Base-by-base conservation (phyloP, 495 filamentous ascomycete species). In the Penicillium diatomitis region DNA sequence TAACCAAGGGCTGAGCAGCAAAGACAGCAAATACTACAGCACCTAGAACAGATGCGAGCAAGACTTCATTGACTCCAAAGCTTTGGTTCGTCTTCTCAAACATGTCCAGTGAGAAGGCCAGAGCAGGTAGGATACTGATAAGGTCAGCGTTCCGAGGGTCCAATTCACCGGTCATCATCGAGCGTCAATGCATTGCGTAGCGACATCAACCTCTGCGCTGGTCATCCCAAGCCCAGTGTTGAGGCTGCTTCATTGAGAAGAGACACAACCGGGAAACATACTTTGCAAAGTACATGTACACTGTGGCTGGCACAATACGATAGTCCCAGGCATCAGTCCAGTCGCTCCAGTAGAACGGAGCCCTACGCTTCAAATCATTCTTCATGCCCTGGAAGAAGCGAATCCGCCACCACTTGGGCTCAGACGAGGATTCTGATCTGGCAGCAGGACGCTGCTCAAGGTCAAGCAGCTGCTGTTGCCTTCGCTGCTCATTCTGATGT, bases 281-380 rank as follows among this genome's bases (percentile, higher is more conserved):
- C 86, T 90, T 90, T 29, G 86, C 87, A 73, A 90, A 91, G 67
- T 88, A 91, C 86, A 90, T 92, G 65, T 90, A 90, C 41, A 92
- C 73, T 33, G 87, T 89, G 29, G 83, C 84, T 33, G 87, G 85
- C 30, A 92, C 72, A 35, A 89, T 83, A 33, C 87, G 78, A 68
- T 92, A 92, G 62, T 89, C 81, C 86, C 85, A 89, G 3, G 87
- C 87, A 69, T 91, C 87, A 31, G 67, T 73, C 84, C 83, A 90
- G 66, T 92, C 87, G 62, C 80, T 86, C 69, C 67, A 72, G 56
- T 89, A 92, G 61, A 74, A 90, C 7, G 87, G 87, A 4, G 74
- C 77, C 50, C 87, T 72, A 43, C 86, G 78, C 48, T 78, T 80
- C 45, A 90, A 57, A 67, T 92, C 87, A 54, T 86, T 79, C 36